Evolutionary conservation across 2,329 filamentous ascomycete species (phyloP), one percentile per base, ranked within the genome.

Genomic region (Diaporthe vaccinii): DNA sequence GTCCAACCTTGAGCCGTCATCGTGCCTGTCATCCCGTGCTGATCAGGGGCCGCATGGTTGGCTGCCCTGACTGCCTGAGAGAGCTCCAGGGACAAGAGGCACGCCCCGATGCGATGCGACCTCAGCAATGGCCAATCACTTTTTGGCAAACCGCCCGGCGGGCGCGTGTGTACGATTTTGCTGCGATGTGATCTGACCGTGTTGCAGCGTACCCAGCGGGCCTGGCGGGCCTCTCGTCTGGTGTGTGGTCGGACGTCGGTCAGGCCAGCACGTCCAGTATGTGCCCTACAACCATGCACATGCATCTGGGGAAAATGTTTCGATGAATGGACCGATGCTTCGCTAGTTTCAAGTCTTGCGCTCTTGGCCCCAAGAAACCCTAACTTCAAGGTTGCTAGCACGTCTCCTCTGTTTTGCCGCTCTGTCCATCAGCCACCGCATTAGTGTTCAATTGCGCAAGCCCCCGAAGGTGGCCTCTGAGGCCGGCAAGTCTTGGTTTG

Each of bases 1-100:
- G 20, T 31, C 55, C 69, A 61, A 44, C 28, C 67, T 49, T 62
- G 20, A 22, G 17, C 69, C 57, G 55, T 61, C 69, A 41, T 72
- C 57, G 65, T 73, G 57, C 58, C 49, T 73, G 71, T 73, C 71
- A 73, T 73, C 58, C 71, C 58, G 61, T 73, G 71, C 22, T 73
- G 71, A 65, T 73, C 71, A 73, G 71, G 70, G 70, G 70, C 58
- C 34, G 46, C 34, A 55, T 65, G 70, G 58, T 65, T 65, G 58
- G 58, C 36, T 74, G 72, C 62, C 62, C 55, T 70, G n/a, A n/a
- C n/a, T n/a, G n/a, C n/a, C n/a, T n/a, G 72, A 70, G 22, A 20
- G 53, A 51, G 53, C 36, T 22, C 53, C 46, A 44, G 69, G 57
- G 20, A 49, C 69, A 44, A 34, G 36, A 49, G 22, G 69, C 25